Percentiles rank a stretch among this genome's conserved stretches.
Evolutionary conservation across 202 grass and related monocot genomes (phyloP).

Genomic region (Musa balbisiana): DNA sequence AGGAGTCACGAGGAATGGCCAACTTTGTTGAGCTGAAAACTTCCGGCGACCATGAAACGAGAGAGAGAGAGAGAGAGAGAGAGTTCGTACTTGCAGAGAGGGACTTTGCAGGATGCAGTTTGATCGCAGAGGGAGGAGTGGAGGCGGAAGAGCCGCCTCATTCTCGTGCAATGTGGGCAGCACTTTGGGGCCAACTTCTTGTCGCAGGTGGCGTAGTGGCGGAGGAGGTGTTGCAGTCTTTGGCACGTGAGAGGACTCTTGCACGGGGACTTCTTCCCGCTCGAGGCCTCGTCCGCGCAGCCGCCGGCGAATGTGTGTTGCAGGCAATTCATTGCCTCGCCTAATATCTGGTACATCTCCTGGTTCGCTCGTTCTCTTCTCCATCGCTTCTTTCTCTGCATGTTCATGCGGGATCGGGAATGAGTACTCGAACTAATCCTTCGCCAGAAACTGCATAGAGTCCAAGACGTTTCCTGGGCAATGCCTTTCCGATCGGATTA

Average conservation of each 20-base stretch:
- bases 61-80: not conserved
- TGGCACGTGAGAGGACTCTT: conserved; percentile 19
- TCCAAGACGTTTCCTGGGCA: too few species aligned
- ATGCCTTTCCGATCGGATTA: too few species aligned
- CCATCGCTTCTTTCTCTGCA: conserved; percentile 45
- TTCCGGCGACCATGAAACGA: not conserved
- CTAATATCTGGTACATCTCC: conserved; percentile 44
- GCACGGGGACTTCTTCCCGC: conserved; percentile 5
- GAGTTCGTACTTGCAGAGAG: conserved; percentile 51
- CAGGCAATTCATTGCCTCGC: conserved; percentile 52
- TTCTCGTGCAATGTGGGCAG: conserved; percentile 47
- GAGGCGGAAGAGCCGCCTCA: conserved; percentile 63
- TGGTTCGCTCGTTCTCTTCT: conserved; percentile 22
- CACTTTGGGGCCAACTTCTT: conserved; percentile 32
- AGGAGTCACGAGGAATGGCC: not conserved
- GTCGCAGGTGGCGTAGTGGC: conserved; percentile 45
- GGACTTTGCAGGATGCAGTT: conserved; percentile 28
- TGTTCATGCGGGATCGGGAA: too few species aligned
- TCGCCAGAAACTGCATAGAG: too few species aligned
- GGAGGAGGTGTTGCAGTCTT: conserved; percentile 42
- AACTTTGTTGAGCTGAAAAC: too few species aligned
- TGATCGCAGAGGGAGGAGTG: conserved; percentile 67
- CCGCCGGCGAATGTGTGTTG: conserved; percentile 35
- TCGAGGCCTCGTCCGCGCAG: not conserved
- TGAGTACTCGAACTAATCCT: too few species aligned